Evolutionary conservation across 768 basidiomycete genomes (phyloP).

Genomic region (Mycena belliarum): DNA sequence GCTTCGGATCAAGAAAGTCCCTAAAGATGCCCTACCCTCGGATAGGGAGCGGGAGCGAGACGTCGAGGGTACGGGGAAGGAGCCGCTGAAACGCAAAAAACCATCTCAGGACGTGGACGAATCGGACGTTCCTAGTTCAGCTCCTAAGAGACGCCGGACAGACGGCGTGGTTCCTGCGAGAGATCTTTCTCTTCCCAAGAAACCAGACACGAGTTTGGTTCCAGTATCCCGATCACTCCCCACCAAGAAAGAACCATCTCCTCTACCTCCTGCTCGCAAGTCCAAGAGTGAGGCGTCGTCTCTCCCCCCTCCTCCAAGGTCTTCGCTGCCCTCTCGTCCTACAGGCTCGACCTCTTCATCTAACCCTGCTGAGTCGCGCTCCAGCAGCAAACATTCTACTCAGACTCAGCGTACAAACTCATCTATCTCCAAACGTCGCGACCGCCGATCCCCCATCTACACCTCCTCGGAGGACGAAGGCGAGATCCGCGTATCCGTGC

Average conservation of each 20-base stretch:
- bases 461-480: slow-evolving; percentile 69
- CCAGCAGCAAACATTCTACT: slow-evolving; percentile 28
- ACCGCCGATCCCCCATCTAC: slow-evolving; percentile 62
- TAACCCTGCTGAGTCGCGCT: slow-evolving; percentile 2
- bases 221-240: slow-evolving; percentile 3
- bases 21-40: not conserved
- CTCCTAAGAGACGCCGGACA: slow-evolving; percentile 45
- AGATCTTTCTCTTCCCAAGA: slow-evolving; percentile 38
- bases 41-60: slow-evolving; percentile 10
- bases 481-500: slow-evolving; percentile 33
- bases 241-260: slow-evolving; percentile 24
- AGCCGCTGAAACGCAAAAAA: slow-evolving; percentile 43
- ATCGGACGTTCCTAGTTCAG: slow-evolving; percentile 25
- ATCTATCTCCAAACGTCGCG: slow-evolving; percentile 22
- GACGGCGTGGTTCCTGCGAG: slow-evolving; percentile 32
- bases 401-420: slow-evolving; percentile 9
- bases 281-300: slow-evolving; percentile 22
- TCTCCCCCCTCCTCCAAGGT: slow-evolving; percentile 7
- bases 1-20: slow-evolving; percentile 14
- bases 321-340: slow-evolving; percentile 14
- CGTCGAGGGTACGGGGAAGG: slow-evolving; percentile 3
- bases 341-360: slow-evolving; percentile 8
- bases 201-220: slow-evolving; percentile 29
- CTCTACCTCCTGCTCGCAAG: slow-evolving; percentile 22
- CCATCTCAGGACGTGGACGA: slow-evolving; percentile 32